Conservation (phyloP, 345 rosid species). For the Sisymbrium irio region DNA sequence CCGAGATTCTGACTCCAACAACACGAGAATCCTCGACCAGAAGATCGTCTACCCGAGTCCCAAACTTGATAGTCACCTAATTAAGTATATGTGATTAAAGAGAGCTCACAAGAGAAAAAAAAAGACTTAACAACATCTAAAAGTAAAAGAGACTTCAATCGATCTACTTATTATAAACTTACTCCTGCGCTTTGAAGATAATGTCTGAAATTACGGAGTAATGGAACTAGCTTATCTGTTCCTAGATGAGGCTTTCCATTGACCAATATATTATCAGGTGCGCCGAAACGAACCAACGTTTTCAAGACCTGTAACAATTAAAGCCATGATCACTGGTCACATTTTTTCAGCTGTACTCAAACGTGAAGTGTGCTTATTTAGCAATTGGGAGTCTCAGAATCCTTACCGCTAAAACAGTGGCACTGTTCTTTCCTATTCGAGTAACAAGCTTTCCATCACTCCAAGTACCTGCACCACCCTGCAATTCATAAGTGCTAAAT, state of each 20-base stretch:
- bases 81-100: constrained; percentile 16
- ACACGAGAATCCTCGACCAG: constrained; percentile 58
- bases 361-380: not conserved
- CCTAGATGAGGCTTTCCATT: constrained; percentile 98
- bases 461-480: constrained; percentile 99
- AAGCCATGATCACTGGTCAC: not conserved
- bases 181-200: constrained; percentile 76
- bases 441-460: constrained; percentile 99
- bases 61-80: constrained; percentile 77
- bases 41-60: constrained; percentile 84
- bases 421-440: constrained; percentile 90
- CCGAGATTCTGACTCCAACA: constrained; percentile 69
- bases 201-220: constrained; percentile 76
- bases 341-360: not conserved
- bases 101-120: not conserved
- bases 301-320: constrained; percentile 65
- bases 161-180: constrained; percentile 39
- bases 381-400: not conserved
- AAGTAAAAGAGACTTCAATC: constrained; percentile 9
- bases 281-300: constrained; percentile 90
- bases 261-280: constrained; percentile 69
- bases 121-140: not conserved
- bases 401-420: constrained; percentile 78
- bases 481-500: constrained; percentile 72
- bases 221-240: constrained; percentile 81